These are phyloP conservation scores for Exophiala spinifera DNA, from an alignment of 2,329 filamentous ascomycete genomes.

Conservation along the genomic window DNA sequence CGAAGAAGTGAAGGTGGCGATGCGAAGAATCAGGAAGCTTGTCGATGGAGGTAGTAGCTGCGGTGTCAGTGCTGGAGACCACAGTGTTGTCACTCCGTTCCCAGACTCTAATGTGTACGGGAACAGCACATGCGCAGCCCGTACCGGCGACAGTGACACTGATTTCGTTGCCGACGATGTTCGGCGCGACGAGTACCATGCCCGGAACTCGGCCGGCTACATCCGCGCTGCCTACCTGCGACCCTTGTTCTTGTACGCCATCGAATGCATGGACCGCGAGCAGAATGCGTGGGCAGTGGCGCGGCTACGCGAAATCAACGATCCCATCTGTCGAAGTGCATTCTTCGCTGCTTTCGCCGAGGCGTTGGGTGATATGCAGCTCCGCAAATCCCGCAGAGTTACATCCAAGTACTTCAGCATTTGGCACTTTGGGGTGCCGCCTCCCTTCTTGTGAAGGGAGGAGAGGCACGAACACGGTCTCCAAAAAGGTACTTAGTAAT, in stretches of 20 bases:
- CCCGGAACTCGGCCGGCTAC: not conserved
- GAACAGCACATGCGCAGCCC: too few species aligned
- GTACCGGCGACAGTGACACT: too few species aligned
- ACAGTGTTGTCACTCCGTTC: too few species aligned
- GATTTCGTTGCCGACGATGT: too few species aligned
- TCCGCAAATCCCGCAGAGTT: constrained; percentile 1
- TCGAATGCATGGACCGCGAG: constrained; percentile 2
- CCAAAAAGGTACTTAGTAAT: too few species aligned
- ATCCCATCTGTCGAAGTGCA: constrained; percentile 10
- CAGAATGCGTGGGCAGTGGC: constrained; percentile 1
- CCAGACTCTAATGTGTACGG: too few species aligned
- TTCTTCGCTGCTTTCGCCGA: constrained; percentile 7
- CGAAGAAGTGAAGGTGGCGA: not conserved
- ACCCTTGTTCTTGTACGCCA: constrained; percentile 6
- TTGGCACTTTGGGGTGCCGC: constrained; percentile 1
- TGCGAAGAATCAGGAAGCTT: not conserved
- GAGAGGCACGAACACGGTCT: too few species aligned
- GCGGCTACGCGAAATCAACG: not conserved
- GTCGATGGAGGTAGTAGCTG: not conserved
- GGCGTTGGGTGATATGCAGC: not conserved
- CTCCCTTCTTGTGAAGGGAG: not conserved
- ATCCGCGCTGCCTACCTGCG: not conserved
- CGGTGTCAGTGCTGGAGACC: too few species aligned
- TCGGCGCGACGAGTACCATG: not conserved
- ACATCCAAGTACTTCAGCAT: constrained; percentile 8